phyloP scores from a whole-genome alignment of 2,329 filamentous ascomycete genomes.

The Talaromyces marneffei region DNA sequence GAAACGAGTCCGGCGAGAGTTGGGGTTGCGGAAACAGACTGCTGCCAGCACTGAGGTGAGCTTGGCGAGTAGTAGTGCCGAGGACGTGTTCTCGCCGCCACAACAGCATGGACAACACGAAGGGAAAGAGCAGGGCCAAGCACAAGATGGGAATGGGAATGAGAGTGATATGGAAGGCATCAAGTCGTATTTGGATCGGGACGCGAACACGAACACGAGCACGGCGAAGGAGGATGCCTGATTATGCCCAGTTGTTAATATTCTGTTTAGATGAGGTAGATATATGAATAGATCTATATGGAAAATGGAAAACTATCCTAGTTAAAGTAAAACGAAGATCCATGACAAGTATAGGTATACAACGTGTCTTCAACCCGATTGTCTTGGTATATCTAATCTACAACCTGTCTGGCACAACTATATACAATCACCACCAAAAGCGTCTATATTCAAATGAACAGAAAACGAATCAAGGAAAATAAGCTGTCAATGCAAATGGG shows the following conservation, averaged over 20 bases:
- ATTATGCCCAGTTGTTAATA: background rate
- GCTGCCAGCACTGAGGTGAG: constrained; percentile 63
- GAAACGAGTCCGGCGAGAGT: constrained; percentile 37
- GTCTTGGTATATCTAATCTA: background rate
- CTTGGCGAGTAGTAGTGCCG: constrained; percentile 67
- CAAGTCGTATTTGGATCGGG: constrained; percentile 27
- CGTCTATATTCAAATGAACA: background rate
- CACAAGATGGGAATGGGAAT: constrained; percentile 26
- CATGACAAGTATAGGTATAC: too few relatives aligned
- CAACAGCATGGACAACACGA: constrained; percentile 23
- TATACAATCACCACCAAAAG: background rate
- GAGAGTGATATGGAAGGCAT: constrained; percentile 36
- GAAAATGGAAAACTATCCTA: too few relatives aligned
- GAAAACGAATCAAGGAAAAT: background rate
- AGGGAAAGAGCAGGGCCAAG: constrained; percentile 18
- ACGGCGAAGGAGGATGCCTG: background rate
- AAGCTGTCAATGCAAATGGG: background rate
- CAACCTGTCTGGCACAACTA: background rate
- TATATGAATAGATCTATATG: background rate
- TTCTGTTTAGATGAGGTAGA: background rate
- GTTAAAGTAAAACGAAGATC: too few relatives aligned
- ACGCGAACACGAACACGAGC: background rate
- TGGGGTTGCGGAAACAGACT: constrained; percentile 63
- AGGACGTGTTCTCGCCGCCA: constrained; percentile 21
- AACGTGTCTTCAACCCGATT: too few relatives aligned